Conservation (phyloP, 73 alveolate genomes). For the Paramecium sexaurelia region DNA sequence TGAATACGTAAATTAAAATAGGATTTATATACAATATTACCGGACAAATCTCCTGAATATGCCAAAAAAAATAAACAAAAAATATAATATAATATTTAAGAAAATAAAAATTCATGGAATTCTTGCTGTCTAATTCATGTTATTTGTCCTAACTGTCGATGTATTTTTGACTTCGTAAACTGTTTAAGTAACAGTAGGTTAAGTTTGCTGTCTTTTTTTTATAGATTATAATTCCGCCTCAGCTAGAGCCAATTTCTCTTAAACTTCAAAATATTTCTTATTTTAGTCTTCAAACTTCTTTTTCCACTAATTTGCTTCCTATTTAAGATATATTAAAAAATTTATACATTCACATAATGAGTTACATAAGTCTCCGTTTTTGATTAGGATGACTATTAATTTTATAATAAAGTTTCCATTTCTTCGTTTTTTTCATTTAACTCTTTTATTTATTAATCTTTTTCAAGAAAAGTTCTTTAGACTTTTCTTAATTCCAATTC, state of each 20-base stretch:
- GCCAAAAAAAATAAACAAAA: background rate
- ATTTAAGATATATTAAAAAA: background rate
- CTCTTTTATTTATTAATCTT: conserved; percentile 4
- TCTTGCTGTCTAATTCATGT: background rate
- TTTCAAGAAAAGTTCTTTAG: background rate
- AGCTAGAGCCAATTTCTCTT: background rate
- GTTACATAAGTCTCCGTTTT: conserved; percentile 37
- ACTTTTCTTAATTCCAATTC: conserved; percentile 8
- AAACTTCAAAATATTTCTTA: background rate
- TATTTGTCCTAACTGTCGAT: background rate
- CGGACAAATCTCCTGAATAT: background rate
- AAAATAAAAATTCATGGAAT: background rate
- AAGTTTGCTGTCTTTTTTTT: background rate
- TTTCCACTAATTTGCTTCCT: conserved; percentile 36
- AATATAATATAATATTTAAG: background rate
- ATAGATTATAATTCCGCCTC: background rate
- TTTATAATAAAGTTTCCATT: background rate
- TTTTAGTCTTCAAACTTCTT: conserved; percentile 15
- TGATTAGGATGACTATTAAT: background rate
- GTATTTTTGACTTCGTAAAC: background rate
- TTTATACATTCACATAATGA: background rate
- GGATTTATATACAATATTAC: background rate
- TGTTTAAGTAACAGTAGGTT: background rate
- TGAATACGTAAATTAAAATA: background rate
- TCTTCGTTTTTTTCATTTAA: background rate